Evolutionary conservation across 1,139 yeast genomes (phyloP), one percentile per base, ranked within the genome.

Genomic region (Blastobotrys malaysiensis): DNA sequence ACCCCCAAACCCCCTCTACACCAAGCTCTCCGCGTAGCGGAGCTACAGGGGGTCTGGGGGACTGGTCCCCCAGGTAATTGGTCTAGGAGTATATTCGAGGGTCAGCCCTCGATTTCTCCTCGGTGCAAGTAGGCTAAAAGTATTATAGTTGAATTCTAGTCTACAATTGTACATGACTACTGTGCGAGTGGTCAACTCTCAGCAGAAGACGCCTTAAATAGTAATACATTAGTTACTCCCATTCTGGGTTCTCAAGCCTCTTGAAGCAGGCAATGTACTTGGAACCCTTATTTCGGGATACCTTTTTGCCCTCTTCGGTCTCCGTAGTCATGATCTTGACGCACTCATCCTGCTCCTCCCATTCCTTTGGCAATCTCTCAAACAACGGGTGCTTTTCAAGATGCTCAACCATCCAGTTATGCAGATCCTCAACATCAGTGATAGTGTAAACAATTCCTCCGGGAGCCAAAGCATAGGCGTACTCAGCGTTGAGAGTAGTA

Each of bases 231-330:
- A 48, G 45, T 48, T 36, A 48, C 16, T 26, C 9, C 44, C 39
- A 31, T 19, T 48, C 50, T 36, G 61, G 60, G 46, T 51, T 52
- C 48, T 59, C 59, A 46, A 67, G 55, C 67, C 99, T 80, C 68
- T 77, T 81, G 71, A 84, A 93, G 69, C 98, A 93, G 20, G 98
- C 98, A 45, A 90, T 79, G 72, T 79, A 93, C 70, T 93, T 93
- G 59, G 76, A 77, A 27, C 99, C 99, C 49, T 84, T 79, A 69
- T 93, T 95, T 66, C 99, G 80, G 51, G 83, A 83, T 47, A 93
- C 99, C 72, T 95, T 95, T 73, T 93, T 93, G 55, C 99, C 99
- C 72, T 93, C 99, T 71, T 93, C 99, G 0, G 99, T 93, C 21
- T 95, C 84, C 60, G 84, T 82, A 60, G 82, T 83, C 99, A 93